A percentile compares a stretch with the other conserved stretches of the same genome.
Conservation (phyloP, 306 rosid genomes). For the Mimosa pudica region DNA sequence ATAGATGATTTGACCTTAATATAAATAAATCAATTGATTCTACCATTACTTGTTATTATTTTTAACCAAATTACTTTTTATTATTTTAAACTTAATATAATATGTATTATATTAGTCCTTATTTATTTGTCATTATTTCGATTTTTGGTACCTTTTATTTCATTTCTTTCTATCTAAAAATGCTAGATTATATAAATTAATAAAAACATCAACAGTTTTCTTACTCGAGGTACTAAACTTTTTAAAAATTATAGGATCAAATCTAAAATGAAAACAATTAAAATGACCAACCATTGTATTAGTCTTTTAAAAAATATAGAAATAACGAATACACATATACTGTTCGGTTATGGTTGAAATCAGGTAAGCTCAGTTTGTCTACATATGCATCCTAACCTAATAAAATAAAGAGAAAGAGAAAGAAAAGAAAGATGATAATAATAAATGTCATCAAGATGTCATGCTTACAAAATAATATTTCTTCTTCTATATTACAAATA, state of each 20-base stretch:
- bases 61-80: neutral
- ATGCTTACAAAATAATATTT: neutral
- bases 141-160: too few species aligned
- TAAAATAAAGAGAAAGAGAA: neutral
- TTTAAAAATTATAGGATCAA: too few species aligned
- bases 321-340: neutral
- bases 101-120: too few species aligned
- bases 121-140: too few species aligned
- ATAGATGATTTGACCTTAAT: slow-evolving; percentile 1
- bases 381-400: neutral
- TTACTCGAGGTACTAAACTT: too few species aligned
- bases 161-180: too few species aligned
- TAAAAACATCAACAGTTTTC: too few species aligned
- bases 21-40: neutral
- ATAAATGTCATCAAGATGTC: slow-evolving; percentile 7
- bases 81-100: neutral
- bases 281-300: too few species aligned
- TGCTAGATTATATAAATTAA: too few species aligned
- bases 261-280: too few species aligned
- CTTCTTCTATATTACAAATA: neutral
- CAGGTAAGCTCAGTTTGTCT: neutral
- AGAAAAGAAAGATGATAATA: neutral
- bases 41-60: neutral
- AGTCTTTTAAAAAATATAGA: too few species aligned
- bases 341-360: neutral